Evolutionary conservation across 2,329 filamentous ascomycete species (phyloP).

Genomic region (Xylaria sp.): DNA sequence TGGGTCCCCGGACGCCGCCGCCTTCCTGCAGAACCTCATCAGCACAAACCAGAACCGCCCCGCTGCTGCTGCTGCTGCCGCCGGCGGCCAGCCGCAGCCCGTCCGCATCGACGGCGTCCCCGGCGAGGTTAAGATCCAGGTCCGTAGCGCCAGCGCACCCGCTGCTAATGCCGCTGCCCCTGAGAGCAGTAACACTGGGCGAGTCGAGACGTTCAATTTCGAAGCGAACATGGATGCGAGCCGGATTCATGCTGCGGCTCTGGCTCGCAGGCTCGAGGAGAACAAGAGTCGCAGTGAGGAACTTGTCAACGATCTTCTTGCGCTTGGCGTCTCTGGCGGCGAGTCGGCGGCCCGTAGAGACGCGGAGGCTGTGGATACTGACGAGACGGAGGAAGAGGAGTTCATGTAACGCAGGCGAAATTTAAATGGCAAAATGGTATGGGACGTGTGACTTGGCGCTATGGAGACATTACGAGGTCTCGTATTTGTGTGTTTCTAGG

Average conservation of each 20-base stretch:
- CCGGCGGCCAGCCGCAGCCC: constrained; percentile 50
- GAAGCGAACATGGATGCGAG: constrained; percentile 31
- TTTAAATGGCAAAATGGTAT: not conserved
- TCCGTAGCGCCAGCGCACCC: constrained; percentile 53
- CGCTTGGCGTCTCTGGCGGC: constrained; percentile 42
- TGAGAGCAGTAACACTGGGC: constrained; percentile 4
- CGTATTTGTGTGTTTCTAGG: not conserved
- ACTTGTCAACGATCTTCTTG: constrained; percentile 49
- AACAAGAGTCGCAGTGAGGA: constrained; percentile 48
- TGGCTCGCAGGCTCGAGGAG: constrained; percentile 41
- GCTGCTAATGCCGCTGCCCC: constrained; percentile 28
- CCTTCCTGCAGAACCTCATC: constrained; percentile 74
- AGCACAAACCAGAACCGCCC: constrained; percentile 44
- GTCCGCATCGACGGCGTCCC: constrained; percentile 66
- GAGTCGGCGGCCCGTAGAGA: constrained; percentile 28
- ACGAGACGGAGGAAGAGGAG: constrained; percentile 49
- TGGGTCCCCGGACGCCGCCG: constrained; percentile 77
- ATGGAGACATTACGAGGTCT: not conserved
- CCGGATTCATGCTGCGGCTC: constrained; percentile 30
- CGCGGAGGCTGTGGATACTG: constrained; percentile 39
- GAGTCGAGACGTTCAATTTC: constrained; percentile 28
- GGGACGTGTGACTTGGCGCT: not conserved
- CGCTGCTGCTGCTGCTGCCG: not conserved
- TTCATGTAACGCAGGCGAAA: constrained; percentile 41
- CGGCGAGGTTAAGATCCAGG: constrained; percentile 66